Percentiles rank a stretch among this genome's conserved stretches.
Conservation (phyloP, 2,329 filamentous ascomycete genomes). For the Tolypocladium ovalisporum region DNA sequence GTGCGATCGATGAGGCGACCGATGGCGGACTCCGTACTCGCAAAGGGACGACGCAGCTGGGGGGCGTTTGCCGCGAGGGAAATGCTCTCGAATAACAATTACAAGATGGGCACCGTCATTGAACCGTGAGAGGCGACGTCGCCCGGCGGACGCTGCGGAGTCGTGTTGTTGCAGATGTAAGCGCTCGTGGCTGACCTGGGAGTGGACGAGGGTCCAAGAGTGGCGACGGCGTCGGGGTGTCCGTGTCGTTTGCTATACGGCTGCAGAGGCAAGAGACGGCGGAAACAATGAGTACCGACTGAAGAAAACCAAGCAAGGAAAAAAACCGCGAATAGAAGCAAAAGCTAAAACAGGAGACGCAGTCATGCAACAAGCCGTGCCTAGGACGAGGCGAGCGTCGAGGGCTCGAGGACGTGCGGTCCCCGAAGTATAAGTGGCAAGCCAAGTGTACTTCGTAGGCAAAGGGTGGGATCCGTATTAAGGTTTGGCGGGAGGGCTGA, state of each 20-base stretch:
- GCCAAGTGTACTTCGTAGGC: not conserved
- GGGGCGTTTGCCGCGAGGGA: not conserved
- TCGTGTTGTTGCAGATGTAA: not conserved
- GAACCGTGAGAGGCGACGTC: not conserved
- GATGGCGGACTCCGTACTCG: not conserved
- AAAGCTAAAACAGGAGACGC: not conserved
- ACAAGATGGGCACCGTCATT: not conserved
- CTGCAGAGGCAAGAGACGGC: not conserved
- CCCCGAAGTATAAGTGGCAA: not conserved
- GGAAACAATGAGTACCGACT: not conserved
- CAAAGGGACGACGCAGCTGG: not conserved
- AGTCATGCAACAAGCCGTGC: not conserved
- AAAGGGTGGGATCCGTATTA: not conserved
- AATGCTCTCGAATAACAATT: not conserved
- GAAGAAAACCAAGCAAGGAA: not conserved
- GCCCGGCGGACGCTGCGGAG: not conserved
- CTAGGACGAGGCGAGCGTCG: not conserved
- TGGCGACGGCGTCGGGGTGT: slow-evolving; percentile 15
- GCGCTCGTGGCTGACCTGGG: slow-evolving; percentile 8
- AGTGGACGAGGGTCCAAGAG: slow-evolving; percentile 11
- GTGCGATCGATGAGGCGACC: not conserved
- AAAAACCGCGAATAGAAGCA: not conserved
- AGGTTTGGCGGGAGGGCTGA: slow-evolving; percentile 2
- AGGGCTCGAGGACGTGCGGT: not conserved
- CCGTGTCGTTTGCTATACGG: slow-evolving; percentile 8